These are phyloP conservation scores for Penicillium fuscoglaucum DNA, from an alignment of 2,329 filamentous ascomycete species.

Conservation along the genomic window DNA sequence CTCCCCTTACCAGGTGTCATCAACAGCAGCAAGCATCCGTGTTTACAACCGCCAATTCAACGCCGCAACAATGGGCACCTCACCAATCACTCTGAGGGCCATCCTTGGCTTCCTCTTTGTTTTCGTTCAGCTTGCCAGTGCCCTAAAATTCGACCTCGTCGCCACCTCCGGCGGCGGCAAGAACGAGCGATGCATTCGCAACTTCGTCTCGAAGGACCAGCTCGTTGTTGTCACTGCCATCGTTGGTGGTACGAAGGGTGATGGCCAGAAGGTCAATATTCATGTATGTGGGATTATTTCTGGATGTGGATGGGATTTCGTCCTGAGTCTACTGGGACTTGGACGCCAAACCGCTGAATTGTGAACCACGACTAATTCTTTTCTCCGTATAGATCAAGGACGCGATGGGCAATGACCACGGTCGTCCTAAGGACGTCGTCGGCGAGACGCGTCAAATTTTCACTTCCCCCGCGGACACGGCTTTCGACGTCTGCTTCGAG, in stretches of 20 bases:
- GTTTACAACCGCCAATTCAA: conserved; percentile 30
- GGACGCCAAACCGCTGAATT: not conserved
- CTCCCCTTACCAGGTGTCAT: conserved; percentile 39
- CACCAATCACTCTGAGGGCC: conserved; percentile 33
- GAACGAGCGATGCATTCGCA: conserved; percentile 88
- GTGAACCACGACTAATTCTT: conserved; percentile 9
- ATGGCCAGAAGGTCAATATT: conserved; percentile 93
- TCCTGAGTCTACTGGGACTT: not conserved
- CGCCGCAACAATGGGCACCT: conserved; percentile 33
- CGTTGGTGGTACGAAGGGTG: conserved; percentile 79
- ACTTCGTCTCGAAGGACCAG: conserved; percentile 90
- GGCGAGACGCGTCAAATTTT: conserved; percentile 94
- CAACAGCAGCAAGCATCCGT: conserved; percentile 27
- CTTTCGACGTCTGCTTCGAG: conserved; percentile 96
- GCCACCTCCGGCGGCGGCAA: conserved; percentile 64
- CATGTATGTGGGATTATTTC: conserved; percentile 59
- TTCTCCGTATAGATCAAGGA: conserved; percentile 73
- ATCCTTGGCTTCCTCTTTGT: conserved; percentile 37
- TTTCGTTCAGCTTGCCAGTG: conserved; percentile 49
- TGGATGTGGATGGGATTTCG: not conserved
- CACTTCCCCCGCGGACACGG: conserved; percentile 85
- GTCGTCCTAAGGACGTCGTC: conserved; percentile 81
- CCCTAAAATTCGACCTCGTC: conserved; percentile 90
- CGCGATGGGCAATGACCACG: conserved; percentile 93
- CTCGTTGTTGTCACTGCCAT: conserved; percentile 93